Percentiles rank a stretch among this genome's conserved stretches.
These are phyloP conservation scores for Filobasidium uniguttulatum DNA, from an alignment of 1,284 basidiomycete species.

Conservation along the genomic window DNA sequence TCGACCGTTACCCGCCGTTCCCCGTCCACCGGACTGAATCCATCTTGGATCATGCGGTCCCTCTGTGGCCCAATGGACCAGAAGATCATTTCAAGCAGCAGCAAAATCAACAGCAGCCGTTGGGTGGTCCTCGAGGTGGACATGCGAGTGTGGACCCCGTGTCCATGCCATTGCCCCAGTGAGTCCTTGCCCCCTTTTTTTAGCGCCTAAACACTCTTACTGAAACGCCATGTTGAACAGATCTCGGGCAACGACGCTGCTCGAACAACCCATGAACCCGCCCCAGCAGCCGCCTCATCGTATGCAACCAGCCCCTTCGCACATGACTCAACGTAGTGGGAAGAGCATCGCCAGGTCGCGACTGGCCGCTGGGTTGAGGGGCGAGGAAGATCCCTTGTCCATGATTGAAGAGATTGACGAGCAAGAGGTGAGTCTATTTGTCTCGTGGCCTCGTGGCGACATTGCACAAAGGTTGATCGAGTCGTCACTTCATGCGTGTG, in stretches of 20 bases:
- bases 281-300: neutral
- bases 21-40: slow-evolving; percentile 3
- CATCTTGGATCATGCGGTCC: slow-evolving; percentile 11
- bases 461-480: too few species aligned
- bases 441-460: too few species aligned
- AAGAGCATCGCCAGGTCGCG: slow-evolving; percentile 7
- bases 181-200: neutral
- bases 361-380: slow-evolving; percentile 8
- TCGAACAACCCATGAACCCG: neutral
- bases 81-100: too few species aligned
- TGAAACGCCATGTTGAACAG: neutral
- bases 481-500: too few species aligned
- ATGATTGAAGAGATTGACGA: slow-evolving; percentile 16
- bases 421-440: neutral
- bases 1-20: slow-evolving; percentile 14
- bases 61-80: slow-evolving; percentile 6
- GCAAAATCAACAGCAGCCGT: too few species aligned
- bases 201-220: neutral
- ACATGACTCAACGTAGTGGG: neutral
- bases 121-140: neutral
- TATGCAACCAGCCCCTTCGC: neutral
- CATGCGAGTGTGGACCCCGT: slow-evolving; percentile 10
- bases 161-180: slow-evolving; percentile 11
- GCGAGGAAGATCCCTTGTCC: slow-evolving; percentile 10
- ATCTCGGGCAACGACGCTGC: neutral